phyloP scores from a whole-genome alignment of 163 green algal genomes.

The Scenedesmus sp. region DNA sequence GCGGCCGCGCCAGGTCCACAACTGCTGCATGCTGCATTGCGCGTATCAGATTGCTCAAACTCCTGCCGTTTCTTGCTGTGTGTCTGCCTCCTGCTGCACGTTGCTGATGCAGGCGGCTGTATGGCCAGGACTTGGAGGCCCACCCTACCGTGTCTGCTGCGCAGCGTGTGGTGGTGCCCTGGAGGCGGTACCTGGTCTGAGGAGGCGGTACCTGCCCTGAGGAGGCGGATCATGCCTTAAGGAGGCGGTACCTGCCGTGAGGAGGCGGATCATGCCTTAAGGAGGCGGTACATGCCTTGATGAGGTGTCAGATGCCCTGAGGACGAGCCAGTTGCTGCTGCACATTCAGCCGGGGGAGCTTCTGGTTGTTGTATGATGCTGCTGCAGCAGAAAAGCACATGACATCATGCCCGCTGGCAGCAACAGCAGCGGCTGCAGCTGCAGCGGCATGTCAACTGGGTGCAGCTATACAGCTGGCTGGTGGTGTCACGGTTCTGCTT shows the following conservation, averaged over 20 bases:
- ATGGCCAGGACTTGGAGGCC: neutral
- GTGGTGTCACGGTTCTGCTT: too few species aligned
- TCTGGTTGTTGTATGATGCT: too few species aligned
- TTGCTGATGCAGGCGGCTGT: neutral
- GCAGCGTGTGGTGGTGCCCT: neutral
- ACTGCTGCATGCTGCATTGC: neutral
- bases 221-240: neutral
- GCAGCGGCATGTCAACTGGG: too few species aligned
- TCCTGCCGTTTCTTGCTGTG: neutral
- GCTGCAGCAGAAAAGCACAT: too few species aligned
- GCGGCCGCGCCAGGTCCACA: too few species aligned
- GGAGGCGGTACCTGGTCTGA: too few species aligned
- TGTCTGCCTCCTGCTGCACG: neutral
- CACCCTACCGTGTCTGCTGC: neutral
- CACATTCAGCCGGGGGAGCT: too few species aligned
- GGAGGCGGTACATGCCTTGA: neutral
- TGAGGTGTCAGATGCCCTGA: too few species aligned
- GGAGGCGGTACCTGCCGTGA: neutral
- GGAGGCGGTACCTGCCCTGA: neutral
- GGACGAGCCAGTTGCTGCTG: too few species aligned
- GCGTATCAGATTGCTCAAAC: neutral
- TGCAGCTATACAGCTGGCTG: too few species aligned
- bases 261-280: neutral
- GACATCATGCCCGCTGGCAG: too few species aligned
- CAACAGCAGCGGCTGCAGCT: too few species aligned